Evolutionary conservation across 2,329 filamentous ascomycete genomes (phyloP), one percentile per base, ranked within the genome.

Genomic region (Monosporascus sp.): DNA sequence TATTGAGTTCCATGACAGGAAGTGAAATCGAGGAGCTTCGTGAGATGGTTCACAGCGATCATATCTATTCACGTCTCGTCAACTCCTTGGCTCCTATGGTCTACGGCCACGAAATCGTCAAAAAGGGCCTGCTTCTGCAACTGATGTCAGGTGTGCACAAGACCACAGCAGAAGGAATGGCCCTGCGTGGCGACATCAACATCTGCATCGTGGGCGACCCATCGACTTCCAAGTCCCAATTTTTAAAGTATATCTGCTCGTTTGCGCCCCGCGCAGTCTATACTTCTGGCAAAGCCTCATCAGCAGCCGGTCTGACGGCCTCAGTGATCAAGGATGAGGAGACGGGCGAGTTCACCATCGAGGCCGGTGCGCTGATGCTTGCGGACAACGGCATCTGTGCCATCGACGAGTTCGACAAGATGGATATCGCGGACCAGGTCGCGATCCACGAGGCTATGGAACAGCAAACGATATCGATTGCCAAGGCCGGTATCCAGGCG

Each of bases 391-490:
- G 94, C 51, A 95, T 97, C 63, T 99, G 94, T 71, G 92, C 91
- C 55, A 99, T 99, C 68, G 94, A 99, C 68, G 94, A 99, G 69
- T 99, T 99, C 63, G 94, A 99, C 82, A 99, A 99, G 77, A 99
- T 99, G 94, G 94, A 99, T 65, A 89, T 99, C 57, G 85, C 77
- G 50, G 94, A 99, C 69, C 94, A 99, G 74, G 94, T 99, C 52
- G 94, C 94, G 60, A 99, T 99, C 65, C 94, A 99, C 81, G 94
- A 99, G 83, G 94, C 94, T 55, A 99, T 99, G 94, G 94, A 99
- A 82, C 94, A 99, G 76, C 94, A 99, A 73, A 99, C 94, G 5
- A 99, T 99, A 60, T 97, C 91, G 8, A 99, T 99, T 65, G 93
- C 94, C 55, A 99, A 99, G 74, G 94, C 94, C 5, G 94, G 94